Percentiles rank a stretch among this genome's conserved stretches.
Conservation (phyloP, 305 asterid species). For the Rubia occidens region DNA sequence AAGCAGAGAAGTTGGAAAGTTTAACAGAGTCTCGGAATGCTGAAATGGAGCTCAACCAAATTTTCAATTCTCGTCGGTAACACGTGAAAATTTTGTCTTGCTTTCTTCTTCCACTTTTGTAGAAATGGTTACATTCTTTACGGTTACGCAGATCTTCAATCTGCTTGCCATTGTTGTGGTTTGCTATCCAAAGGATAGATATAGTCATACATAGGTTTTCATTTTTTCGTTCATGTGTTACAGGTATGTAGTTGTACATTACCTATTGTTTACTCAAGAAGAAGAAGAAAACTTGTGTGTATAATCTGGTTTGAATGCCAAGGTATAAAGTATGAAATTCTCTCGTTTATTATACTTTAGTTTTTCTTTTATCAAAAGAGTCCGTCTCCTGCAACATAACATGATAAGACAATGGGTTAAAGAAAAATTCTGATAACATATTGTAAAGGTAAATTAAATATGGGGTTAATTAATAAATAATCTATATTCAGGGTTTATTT, state of each 20-base stretch:
- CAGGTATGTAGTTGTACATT: conserved; percentile 43
- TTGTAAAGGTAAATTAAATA: too few species aligned
- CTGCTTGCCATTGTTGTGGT: conserved; percentile 21
- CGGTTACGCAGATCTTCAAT: conserved; percentile 21
- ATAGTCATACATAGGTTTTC: conserved; percentile 27
- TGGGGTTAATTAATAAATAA: too few species aligned
- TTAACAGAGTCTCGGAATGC: conserved; percentile 21
- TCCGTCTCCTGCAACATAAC: too few species aligned
- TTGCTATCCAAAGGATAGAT: conserved; percentile 19
- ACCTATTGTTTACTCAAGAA: conserved; percentile 15
- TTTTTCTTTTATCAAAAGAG: too few species aligned
- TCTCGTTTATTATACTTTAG: not conserved
- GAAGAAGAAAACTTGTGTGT: not conserved
- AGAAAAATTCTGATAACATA: too few species aligned
- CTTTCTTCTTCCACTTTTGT: conserved; percentile 11
- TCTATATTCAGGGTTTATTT: too few species aligned
- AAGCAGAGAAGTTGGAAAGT: conserved; percentile 54
- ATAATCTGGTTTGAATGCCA: not conserved
- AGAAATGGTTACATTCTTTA: conserved; percentile 25
- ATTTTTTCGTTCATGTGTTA: conserved; percentile 10
- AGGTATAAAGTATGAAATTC: conserved; percentile 6
- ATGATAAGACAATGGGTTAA: too few species aligned
- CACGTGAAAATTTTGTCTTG: conserved; percentile 9
- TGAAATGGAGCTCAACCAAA: conserved; percentile 64
- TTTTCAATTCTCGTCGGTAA: conserved; percentile 36